These are phyloP conservation scores for Trifolium subterraneum DNA, from an alignment of 306 rosid genomes.

Conservation along the genomic window DNA sequence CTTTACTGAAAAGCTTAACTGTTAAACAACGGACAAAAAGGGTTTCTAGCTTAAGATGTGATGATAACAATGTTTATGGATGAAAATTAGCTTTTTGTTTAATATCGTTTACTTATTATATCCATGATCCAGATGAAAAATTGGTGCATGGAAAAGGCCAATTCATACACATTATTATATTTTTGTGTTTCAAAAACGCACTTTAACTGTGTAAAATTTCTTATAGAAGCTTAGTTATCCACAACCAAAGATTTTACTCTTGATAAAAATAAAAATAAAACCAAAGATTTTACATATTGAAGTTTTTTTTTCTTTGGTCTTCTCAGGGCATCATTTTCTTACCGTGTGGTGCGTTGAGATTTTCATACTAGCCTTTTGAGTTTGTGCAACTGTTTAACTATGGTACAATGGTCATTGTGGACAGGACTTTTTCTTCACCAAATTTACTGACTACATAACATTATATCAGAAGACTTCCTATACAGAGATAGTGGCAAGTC, in stretches of 20 bases:
- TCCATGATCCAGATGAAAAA: conserved; percentile 15
- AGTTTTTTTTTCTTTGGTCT: conserved; percentile 16
- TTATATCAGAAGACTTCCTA: conserved; percentile 91
- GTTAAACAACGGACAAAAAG: too few relatives aligned
- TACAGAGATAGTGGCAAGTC: conserved; percentile 90
- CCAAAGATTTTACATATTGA: neutral
- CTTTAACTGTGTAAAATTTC: conserved; percentile 4
- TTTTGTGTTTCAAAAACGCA: neutral
- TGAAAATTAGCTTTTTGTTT: conserved; percentile 1
- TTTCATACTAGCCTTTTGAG: conserved; percentile 14
- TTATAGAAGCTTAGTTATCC: neutral
- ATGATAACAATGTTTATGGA: neutral
- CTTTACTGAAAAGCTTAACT: neutral
- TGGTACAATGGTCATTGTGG: conserved; percentile 40
- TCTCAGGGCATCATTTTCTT: conserved; percentile 34
- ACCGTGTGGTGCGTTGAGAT: conserved; percentile 2
- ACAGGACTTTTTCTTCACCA: conserved; percentile 78
- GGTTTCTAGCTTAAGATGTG: conserved; percentile 10
- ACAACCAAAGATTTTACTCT: neutral
- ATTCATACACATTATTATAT: neutral
- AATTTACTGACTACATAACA: conserved; percentile 65
- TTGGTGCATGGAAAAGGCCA: neutral
- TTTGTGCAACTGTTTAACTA: conserved; percentile 29
- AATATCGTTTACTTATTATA: conserved; percentile 2
- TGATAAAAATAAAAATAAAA: too few relatives aligned